Evolutionary conservation across 2,329 filamentous ascomycete genomes (phyloP).

Genomic region (Waltergamsia citrina): DNA sequence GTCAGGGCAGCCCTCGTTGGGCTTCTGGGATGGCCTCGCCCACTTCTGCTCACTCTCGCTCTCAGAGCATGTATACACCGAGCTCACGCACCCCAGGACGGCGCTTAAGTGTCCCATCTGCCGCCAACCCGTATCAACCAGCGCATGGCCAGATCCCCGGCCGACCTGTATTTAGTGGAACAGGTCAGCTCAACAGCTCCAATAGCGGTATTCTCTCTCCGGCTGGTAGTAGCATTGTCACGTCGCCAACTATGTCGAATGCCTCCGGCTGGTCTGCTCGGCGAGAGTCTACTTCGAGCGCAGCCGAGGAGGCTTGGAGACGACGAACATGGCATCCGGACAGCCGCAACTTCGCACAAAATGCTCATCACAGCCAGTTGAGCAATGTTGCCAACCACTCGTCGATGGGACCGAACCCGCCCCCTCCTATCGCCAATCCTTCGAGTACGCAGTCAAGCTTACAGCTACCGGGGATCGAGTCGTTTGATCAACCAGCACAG

Average conservation of each 20-base stretch:
- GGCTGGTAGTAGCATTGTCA: conserved; percentile 43
- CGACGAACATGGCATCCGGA: conserved; percentile 88
- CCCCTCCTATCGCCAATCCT: conserved; percentile 34
- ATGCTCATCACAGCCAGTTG: conserved; percentile 59
- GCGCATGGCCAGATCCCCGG: conserved; percentile 47
- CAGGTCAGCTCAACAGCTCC: conserved; percentile 45
- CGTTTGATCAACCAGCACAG: conserved; percentile 59
- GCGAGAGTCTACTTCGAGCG: conserved; percentile 53
- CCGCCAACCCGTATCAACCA: conserved; percentile 59
- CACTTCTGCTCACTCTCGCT: conserved; percentile 56
- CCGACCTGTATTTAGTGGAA: conserved; percentile 41
- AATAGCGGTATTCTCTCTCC: conserved; percentile 44
- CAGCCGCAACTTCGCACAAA: conserved; percentile 44
- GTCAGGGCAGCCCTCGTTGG: conserved; percentile 69
- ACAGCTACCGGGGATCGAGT: conserved; percentile 82
- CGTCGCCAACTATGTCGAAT: conserved; percentile 57
- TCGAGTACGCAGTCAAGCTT: conserved; percentile 47
- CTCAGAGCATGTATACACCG: conserved; percentile 59
- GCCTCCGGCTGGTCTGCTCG: conserved; percentile 46
- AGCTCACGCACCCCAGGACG: conserved; percentile 59
- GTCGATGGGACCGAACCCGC: conserved; percentile 45
- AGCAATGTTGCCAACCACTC: conserved; percentile 66
- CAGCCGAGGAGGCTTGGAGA: conserved; percentile 67
- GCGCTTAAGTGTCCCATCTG: conserved; percentile 74
- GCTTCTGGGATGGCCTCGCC: conserved; percentile 63